These are phyloP conservation scores for Calonectria naviculata DNA, from an alignment of 2,329 filamentous ascomycete genomes.

Conservation along the genomic window DNA sequence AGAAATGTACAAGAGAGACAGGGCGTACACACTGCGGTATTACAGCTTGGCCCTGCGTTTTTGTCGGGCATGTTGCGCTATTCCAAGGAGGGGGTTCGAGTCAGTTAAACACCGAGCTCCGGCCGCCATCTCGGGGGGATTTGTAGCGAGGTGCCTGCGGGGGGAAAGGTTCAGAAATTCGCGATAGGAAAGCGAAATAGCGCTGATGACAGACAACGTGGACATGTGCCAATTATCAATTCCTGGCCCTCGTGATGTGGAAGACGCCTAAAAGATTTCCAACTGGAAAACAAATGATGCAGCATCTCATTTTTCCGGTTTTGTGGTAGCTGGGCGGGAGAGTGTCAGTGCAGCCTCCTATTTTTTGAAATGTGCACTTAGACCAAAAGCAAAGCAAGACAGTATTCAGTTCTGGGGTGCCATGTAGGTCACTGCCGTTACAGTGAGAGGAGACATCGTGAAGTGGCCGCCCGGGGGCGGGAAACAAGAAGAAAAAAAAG, in stretches of 20 bases:
- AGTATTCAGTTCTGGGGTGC: background rate
- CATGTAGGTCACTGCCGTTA: background rate
- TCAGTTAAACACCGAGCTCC: slow-evolving; percentile 14
- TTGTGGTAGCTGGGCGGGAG: background rate
- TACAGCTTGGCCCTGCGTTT: background rate
- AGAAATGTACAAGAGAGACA: background rate
- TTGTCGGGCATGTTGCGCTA: background rate
- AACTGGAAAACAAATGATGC: background rate
- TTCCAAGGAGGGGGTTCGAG: slow-evolving; percentile 7
- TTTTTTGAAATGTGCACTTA: background rate
- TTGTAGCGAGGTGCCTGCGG: slow-evolving; percentile 39
- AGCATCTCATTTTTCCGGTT: no score
- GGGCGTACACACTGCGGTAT: background rate
- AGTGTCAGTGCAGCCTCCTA: background rate
- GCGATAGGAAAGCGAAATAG: background rate
- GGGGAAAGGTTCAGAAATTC: slow-evolving; percentile 10
- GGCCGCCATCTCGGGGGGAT: slow-evolving; percentile 32
- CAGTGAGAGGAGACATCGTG: background rate
- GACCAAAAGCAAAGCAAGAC: no score
- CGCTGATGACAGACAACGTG: background rate
- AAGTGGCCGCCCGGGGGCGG: background rate
- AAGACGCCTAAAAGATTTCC: background rate
- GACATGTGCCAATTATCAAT: background rate
- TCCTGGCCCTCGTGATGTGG: background rate
- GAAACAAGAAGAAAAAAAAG: background rate